These are phyloP conservation scores for Leccinellum albellum DNA, from an alignment of 768 basidiomycete species.

Conservation along the genomic window DNA sequence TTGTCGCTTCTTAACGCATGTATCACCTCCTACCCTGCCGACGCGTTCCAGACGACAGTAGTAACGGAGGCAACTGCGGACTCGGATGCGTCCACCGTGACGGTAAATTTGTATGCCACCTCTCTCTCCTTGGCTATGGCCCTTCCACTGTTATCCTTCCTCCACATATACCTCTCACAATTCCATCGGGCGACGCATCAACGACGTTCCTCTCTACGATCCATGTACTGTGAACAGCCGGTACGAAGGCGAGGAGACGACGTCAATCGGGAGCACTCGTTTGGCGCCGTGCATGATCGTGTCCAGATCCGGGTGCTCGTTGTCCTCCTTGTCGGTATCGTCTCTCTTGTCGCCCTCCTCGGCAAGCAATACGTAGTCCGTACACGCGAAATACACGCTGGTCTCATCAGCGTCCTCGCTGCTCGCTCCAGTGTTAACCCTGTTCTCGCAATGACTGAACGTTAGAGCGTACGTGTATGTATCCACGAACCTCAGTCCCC, in stretches of 20 bases:
- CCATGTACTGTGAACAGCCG: constrained; percentile 9
- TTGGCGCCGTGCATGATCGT: constrained; percentile 1
- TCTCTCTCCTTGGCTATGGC: not conserved
- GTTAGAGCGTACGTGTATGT: not conserved
- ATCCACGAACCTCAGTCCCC: constrained; percentile 23
- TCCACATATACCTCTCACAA: constrained; percentile 10
- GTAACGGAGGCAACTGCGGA: not conserved
- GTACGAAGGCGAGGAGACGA: not conserved
- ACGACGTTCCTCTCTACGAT: constrained; percentile 10
- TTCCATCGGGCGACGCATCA: constrained; percentile 11
- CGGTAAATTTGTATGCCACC: constrained; percentile 8
- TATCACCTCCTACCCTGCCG: constrained; percentile 1
- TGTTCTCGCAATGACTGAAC: too few relatives aligned
- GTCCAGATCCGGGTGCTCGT: not conserved
- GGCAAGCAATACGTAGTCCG: constrained; percentile 10
- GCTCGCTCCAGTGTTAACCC: too few relatives aligned
- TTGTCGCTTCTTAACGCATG: not conserved
- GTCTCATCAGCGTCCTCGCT: too few relatives aligned
- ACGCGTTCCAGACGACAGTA: constrained; percentile 11
- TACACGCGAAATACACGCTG: constrained; percentile 4
- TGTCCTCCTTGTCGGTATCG: not conserved
- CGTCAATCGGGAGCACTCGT: constrained; percentile 6
- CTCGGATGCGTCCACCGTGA: too few relatives aligned
- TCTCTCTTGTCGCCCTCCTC: not conserved
- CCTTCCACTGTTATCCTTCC: not conserved